Base-by-base conservation (phyloP, 1,284 basidiomycete genomes). In the Ceratobasidium sp. region DNA sequence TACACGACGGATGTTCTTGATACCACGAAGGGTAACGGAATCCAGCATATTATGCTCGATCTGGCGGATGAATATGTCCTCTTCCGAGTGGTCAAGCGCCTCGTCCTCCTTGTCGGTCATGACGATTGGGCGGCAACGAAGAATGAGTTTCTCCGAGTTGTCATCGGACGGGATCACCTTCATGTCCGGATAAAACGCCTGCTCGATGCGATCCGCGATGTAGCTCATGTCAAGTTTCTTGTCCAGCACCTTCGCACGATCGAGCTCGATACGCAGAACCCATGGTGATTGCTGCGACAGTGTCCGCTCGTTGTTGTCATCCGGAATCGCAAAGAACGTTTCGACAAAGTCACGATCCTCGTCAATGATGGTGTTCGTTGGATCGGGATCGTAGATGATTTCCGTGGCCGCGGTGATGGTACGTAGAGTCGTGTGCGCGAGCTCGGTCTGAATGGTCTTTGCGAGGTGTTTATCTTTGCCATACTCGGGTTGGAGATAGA, bases 161-260 rank as follows among this genome's bases (percentile, higher is more conserved):
- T 99, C 98, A 89, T 99, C 97, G 80, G 95, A 97, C 92, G 96
- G 98, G 83, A 99, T 98, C 83, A 99, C 96, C 85, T 98, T 99
- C 57, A 99, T 88, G 84, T 99, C 98, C 18, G 95, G 93, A 83
- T 97, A 96, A 88, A 99, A 99, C 81, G 92, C 96, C 84, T 96
- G 94, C 41, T 94, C 93, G 80, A 99, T 98, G 76, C 94, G 93
- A 80, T 94, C 93, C 7, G 97, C 97, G 66, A 99, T 97, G 81
- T 96, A 96, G 65, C 94, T 90, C 96, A 99, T 99, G 18, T 94
- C 95, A 81, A 98, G 88, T 83, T 97, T 96, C 83, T 97, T 93
- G 87, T 99, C 97, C 81, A 99, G 93, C 93, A 99, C 98, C 87
- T 98, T 96, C 2, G 95, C 94, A 82, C 97, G 95, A 84, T 99